A percentile compares a stretch with the other conserved stretches of the same genome.
These are phyloP conservation scores for Ogataea methanolica DNA, from an alignment of 805 yeast genomes.

Conservation along the genomic window DNA sequence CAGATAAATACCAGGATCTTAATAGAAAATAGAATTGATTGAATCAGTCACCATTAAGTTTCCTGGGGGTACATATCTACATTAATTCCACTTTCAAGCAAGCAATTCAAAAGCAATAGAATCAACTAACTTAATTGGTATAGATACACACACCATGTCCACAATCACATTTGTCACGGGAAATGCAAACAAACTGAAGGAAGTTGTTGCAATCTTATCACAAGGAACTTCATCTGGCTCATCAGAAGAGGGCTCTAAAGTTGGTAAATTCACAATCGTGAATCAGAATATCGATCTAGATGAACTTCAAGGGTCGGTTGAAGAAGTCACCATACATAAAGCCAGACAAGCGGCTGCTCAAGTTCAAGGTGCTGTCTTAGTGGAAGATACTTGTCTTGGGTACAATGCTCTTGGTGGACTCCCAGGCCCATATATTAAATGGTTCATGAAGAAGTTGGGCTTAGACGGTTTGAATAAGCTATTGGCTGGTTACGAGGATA, in stretches of 20 bases:
- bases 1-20: too few relatives aligned
- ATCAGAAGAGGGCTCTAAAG: slow-evolving; percentile 27
- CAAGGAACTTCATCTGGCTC: slow-evolving; percentile 27
- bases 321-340: slow-evolving; percentile 77
- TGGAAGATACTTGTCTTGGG: slow-evolving; percentile 91
- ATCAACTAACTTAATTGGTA: too few relatives aligned
- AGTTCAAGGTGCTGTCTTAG: slow-evolving; percentile 75
- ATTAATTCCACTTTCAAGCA: too few relatives aligned
- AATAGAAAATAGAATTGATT: too few relatives aligned
- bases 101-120: too few relatives aligned
- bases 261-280: slow-evolving; percentile 48
- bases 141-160: slow-evolving; percentile 9
- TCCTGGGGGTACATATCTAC: too few relatives aligned
- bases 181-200: slow-evolving; percentile 80
- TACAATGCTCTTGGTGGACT: slow-evolving; percentile 67
- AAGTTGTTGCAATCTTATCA: slow-evolving; percentile 71
- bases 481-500: slow-evolving; percentile 77
- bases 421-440: slow-evolving; percentile 89
- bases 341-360: slow-evolving; percentile 66
- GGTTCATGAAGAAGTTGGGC: slow-evolving; percentile 82
- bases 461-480: slow-evolving; percentile 71
- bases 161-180: slow-evolving; percentile 53
- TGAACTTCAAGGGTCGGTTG: slow-evolving; percentile 86
- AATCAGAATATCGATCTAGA: slow-evolving; percentile 75
- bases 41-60: too few relatives aligned